Evolutionary conservation across 805 yeast species (phyloP).

Genomic region (Metschnikowia picachoensis): DNA sequence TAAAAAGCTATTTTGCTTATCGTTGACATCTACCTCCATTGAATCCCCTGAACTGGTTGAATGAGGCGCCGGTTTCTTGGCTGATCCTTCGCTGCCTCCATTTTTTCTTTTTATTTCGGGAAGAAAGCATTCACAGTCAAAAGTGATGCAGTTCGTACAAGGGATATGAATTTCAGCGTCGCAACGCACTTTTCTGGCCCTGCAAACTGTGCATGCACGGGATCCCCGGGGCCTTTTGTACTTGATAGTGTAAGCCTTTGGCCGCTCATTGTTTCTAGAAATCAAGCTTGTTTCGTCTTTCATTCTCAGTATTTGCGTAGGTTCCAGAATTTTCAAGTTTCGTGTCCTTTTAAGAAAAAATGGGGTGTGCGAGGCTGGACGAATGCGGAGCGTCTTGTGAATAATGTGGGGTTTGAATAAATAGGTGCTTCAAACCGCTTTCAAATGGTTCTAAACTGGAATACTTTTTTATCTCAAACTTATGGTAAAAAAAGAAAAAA

Average conservation of each 20-base stretch:
- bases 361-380: too few relatives aligned
- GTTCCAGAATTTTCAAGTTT: not conserved
- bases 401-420: too few relatives aligned
- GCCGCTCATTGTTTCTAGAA: not conserved
- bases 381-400: too few relatives aligned
- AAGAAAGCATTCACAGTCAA: slow-evolving; percentile 65
- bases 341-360: too few relatives aligned
- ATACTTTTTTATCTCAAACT: too few relatives aligned
- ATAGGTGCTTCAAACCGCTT: too few relatives aligned
- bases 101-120: slow-evolving; percentile 56
- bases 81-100: slow-evolving; percentile 5
- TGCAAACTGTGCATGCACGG: slow-evolving; percentile 74
- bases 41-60: not conserved
- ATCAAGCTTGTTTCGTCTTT: not conserved
- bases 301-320: not conserved
- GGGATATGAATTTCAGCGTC: slow-evolving; percentile 56
- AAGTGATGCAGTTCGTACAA: slow-evolving; percentile 64
- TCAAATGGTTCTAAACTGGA: too few relatives aligned
- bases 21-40: not conserved
- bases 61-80: slow-evolving; percentile 4
- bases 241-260: slow-evolving; percentile 39
- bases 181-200: slow-evolving; percentile 76
- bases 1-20: too few relatives aligned
- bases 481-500: too few relatives aligned
- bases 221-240: slow-evolving; percentile 59